A percentile compares a stretch with the other conserved stretches of the same genome.
These are phyloP conservation scores for Eudorina sp. DNA, from an alignment of 139 green algal genomes.

Conservation along the genomic window DNA sequence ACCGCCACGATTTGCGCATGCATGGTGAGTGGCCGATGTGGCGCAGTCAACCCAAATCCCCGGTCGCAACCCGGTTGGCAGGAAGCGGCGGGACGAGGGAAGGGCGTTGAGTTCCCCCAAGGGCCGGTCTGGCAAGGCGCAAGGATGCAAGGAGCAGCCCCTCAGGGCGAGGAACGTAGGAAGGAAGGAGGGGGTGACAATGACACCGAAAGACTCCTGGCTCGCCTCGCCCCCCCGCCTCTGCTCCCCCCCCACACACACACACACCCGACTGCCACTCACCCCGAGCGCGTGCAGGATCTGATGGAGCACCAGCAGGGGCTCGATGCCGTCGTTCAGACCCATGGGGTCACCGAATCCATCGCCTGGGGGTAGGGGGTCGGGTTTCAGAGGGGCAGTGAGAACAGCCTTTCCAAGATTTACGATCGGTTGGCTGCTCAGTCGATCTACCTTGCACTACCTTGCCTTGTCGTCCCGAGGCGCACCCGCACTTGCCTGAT, in stretches of 20 bases:
- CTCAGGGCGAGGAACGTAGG: too few relatives aligned
- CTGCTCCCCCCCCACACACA: background rate
- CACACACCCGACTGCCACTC: background rate
- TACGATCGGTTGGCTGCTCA: too few relatives aligned
- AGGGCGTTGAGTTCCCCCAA: too few relatives aligned
- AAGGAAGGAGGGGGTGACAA: background rate
- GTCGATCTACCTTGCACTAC: too few relatives aligned
- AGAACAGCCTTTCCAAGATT: too few relatives aligned
- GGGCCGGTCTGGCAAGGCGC: too few relatives aligned
- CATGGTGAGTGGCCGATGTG: too few relatives aligned
- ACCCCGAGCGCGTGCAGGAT: background rate
- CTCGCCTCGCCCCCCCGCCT: background rate
- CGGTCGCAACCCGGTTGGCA: background rate
- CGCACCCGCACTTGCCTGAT: background rate
- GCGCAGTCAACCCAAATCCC: background rate
- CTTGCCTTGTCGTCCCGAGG: too few relatives aligned
- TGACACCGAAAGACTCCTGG: background rate
- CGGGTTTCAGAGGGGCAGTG: background rate
- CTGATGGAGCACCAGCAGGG: slow-evolving; percentile 22
- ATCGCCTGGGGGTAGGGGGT: background rate
- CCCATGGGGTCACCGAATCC: slow-evolving; percentile 5
- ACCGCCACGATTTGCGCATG: too few relatives aligned
- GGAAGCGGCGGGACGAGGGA: background rate
- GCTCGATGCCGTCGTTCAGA: background rate
- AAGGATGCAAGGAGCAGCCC: too few relatives aligned